These are phyloP conservation scores for Pulveroboletus sp. DNA, from an alignment of 768 basidiomycete species.

Conservation along the genomic window DNA sequence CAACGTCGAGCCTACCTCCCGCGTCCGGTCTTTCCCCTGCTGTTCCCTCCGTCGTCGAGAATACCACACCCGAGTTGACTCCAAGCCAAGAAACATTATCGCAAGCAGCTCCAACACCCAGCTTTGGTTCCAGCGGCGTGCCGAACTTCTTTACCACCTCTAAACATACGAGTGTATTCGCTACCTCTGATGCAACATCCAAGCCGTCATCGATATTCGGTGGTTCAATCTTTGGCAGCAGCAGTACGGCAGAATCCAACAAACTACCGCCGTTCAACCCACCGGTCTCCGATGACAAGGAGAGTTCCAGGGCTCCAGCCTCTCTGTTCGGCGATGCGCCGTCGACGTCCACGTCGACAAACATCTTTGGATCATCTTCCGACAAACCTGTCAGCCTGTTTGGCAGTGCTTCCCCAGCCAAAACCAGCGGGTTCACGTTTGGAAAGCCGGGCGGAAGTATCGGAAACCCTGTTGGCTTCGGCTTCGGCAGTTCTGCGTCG, in stretches of 20 bases:
- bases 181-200: conserved; percentile 15
- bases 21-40: conserved; percentile 22
- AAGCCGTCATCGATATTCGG: conserved; percentile 27
- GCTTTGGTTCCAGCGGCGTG: conserved; percentile 13
- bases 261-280: conserved; percentile 12
- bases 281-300: conserved; percentile 9
- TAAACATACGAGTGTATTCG: conserved; percentile 17
- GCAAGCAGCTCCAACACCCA: conserved; percentile 9
- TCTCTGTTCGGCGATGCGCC: conserved; percentile 20
- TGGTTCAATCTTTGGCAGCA: conserved; percentile 23
- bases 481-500: conserved; percentile 32
- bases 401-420: conserved; percentile 27
- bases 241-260: conserved; percentile 10
- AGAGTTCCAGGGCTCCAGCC: conserved; percentile 10
- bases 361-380: conserved; percentile 19
- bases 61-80: conserved; percentile 3
- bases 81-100: conserved; percentile 12
- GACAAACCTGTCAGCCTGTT: conserved; percentile 28
- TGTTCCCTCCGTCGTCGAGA: conserved; percentile 11
- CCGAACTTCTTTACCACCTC: conserved; percentile 23
- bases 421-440: conserved; percentile 24
- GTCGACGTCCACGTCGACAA: conserved; percentile 10
- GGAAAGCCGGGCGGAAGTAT: conserved; percentile 43
- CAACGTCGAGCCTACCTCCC: conserved; percentile 7
- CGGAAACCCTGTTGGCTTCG: conserved; percentile 63